Evolutionary conservation across 352 stramenopile genomes (phyloP).

Genomic region (Phytophthora sp.): DNA sequence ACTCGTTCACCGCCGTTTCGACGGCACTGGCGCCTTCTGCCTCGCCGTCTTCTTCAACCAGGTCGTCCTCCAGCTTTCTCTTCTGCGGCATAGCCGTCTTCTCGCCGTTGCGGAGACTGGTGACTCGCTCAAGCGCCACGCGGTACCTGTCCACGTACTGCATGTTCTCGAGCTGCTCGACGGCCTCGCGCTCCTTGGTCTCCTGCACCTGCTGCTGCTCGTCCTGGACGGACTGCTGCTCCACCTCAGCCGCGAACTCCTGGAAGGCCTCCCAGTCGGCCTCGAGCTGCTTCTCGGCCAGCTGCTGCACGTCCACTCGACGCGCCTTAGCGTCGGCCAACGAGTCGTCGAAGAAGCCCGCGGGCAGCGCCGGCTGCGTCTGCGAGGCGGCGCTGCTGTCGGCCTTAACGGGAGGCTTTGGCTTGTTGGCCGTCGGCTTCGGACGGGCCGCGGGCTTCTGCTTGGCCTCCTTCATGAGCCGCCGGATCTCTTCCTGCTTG

Average conservation of each 20-base stretch:
- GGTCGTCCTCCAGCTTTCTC: conserved; percentile 18
- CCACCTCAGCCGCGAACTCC: conserved; percentile 61
- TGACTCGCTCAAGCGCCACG: conserved; percentile 47
- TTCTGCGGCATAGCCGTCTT: conserved; percentile 19
- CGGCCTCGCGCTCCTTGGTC: conserved; percentile 46
- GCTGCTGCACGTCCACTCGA: conserved; percentile 52
- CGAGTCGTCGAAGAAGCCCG: conserved; percentile 60
- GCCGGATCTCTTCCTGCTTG: conserved; percentile 40
- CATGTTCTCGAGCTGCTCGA: conserved; percentile 73
- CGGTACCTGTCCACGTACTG: conserved; percentile 71
- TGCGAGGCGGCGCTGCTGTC: background rate
- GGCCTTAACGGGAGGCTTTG: conserved; percentile 5
- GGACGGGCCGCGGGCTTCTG: conserved; percentile 18
- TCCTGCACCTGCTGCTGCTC: conserved; percentile 43
- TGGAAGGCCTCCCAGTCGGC: conserved; percentile 70
- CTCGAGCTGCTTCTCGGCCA: conserved; percentile 46
- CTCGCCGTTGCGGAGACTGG: conserved; percentile 18
- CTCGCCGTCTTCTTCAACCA: conserved; percentile 11
- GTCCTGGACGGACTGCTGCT: conserved; percentile 47
- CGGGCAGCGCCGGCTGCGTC: conserved; percentile 30
- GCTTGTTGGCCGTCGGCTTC: background rate
- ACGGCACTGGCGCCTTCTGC: conserved; percentile 10
- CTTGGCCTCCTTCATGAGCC: conserved; percentile 50
- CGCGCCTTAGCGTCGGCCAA: conserved; percentile 55
- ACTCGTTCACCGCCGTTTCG: conserved; percentile 21